Base-by-base conservation (phyloP, 768 basidiomycete species). In the Nidularia pulvinata region DNA sequence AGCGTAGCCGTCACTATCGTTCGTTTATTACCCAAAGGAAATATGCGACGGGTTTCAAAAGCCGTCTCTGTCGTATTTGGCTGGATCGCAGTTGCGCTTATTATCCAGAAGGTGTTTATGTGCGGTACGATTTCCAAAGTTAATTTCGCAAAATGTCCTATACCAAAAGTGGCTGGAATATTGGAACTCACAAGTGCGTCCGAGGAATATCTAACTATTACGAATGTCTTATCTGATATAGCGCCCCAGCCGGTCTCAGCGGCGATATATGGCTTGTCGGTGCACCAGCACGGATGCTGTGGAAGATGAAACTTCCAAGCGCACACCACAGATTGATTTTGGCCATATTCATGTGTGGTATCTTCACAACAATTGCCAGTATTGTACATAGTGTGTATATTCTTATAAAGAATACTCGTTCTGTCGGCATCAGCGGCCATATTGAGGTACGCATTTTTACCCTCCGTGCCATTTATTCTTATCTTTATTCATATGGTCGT, bases 1-100 rank as follows among this genome's bases (percentile, higher is more conserved):
- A 59, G 59, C 30, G 56, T 63, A 10, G 52, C 59, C 11, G 35
- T 60, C 33, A 56, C 53, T 2, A 59, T 61, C 16, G 53, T 59
- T 43, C 55, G 61, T 44, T 19, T 59, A 16, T 25, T 46, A n/a
- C 14, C 14, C 39, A 19, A 42, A 42, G 39, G 39, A 19, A 42
- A 19, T 19, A 49, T 22, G 36, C 49, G 32, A 34, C 47, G 33
- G 42, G 33, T 32, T 11, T 50, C 33, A 13, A 49, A 36, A 57
- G 51, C 50, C 43, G 52, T 57, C 13, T 44, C 53, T 1, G 46
- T 49, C 34, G 1, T 54, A 32, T 57, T 61, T 19, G 53, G 16
- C 5, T 3, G 55, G 5, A 48, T 56, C 3, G 35, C 45, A 30
- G 33, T 53, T 11, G 51, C 45, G 4, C 49, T 61, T 9, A n/a